Evolutionary conservation across 176 grass and related monocot genomes (phyloP).

Genomic region (Cenchrus purpureus): DNA sequence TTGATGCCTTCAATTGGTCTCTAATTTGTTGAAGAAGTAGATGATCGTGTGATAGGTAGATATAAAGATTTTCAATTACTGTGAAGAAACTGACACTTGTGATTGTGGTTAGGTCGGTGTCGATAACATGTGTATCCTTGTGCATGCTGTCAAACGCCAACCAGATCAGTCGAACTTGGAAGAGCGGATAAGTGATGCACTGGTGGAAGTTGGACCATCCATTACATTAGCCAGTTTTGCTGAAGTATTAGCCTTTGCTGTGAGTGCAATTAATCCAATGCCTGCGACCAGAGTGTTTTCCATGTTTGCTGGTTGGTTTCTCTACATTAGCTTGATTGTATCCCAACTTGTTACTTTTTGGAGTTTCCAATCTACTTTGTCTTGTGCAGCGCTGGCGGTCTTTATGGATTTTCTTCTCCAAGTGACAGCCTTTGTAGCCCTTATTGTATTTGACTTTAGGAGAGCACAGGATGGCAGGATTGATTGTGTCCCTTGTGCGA

Average conservation of each 20-base stretch:
- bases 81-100: conserved; percentile 42
- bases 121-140: conserved; percentile 99
- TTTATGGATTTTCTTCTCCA: conserved; percentile 97
- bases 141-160: conserved; percentile 94
- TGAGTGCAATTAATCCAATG: conserved; percentile 91
- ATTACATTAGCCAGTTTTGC: conserved; percentile 94
- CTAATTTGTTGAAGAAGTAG: conserved; percentile 30
- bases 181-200: conserved; percentile 68
- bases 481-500: conserved; percentile 89
- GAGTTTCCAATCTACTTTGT: conserved; percentile 39
- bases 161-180: conserved; percentile 65
- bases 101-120: conserved; percentile 78
- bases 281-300: conserved; percentile 94
- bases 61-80: neutral
- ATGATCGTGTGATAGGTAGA: conserved; percentile 32
- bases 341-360: conserved; percentile 30
- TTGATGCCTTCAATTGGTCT: conserved; percentile 31
- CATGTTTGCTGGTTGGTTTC: conserved; percentile 95
- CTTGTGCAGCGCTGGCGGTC: conserved; percentile 91
- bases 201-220: conserved; percentile 97
- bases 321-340: conserved; percentile 38
- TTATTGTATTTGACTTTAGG: conserved; percentile 89
- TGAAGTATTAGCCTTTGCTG: conserved; percentile 91
- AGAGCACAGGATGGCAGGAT: conserved; percentile 83
- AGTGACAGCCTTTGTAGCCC: conserved; percentile 86